A percentile compares a stretch with the other conserved stretches of the same genome.
phyloP scores from a whole-genome alignment of 2,329 filamentous ascomycete species.

The Rhynchosporium graminicola region DNA sequence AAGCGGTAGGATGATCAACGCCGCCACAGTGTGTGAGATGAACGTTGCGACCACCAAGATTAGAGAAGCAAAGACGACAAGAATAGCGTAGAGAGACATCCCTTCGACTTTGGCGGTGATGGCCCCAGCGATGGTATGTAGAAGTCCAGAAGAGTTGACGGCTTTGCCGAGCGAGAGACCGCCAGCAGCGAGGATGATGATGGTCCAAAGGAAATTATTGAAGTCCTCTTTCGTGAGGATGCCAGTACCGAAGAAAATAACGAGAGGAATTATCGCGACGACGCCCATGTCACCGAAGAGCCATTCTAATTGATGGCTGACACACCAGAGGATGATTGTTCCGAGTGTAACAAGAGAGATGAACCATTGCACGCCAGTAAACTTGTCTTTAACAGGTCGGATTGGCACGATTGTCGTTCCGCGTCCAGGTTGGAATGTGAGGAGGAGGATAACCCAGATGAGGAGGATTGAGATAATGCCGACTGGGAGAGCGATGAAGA shows the following conservation, averaged over 20 bases:
- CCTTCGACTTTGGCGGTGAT: constrained; percentile 76
- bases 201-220: constrained; percentile 99
- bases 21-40: constrained; percentile 95
- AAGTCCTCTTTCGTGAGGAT: constrained; percentile 98
- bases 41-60: constrained; percentile 95
- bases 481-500: constrained; percentile 92
- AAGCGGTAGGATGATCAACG: constrained; percentile 89
- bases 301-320: constrained; percentile 81
- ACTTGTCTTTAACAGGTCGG: constrained; percentile 82
- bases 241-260: constrained; percentile 94
- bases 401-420: constrained; percentile 92
- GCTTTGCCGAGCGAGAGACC: constrained; percentile 91
- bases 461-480: constrained; percentile 84
- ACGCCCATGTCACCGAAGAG: constrained; percentile 98
- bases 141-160: constrained; percentile 86
- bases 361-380: constrained; percentile 90
- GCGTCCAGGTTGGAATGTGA: constrained; percentile 81
- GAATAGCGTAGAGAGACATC: constrained; percentile 80
- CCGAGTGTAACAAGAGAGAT: constrained; percentile 78
- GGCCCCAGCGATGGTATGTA: constrained; percentile 79
- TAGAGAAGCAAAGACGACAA: constrained; percentile 80
- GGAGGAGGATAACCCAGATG: constrained; percentile 85
- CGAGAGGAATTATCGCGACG: constrained; percentile 92
- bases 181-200: constrained; percentile 95
- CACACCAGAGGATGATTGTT: constrained; percentile 91